Evolutionary conservation across 768 basidiomycete species (phyloP).

Genomic region (Suillus discolor): DNA sequence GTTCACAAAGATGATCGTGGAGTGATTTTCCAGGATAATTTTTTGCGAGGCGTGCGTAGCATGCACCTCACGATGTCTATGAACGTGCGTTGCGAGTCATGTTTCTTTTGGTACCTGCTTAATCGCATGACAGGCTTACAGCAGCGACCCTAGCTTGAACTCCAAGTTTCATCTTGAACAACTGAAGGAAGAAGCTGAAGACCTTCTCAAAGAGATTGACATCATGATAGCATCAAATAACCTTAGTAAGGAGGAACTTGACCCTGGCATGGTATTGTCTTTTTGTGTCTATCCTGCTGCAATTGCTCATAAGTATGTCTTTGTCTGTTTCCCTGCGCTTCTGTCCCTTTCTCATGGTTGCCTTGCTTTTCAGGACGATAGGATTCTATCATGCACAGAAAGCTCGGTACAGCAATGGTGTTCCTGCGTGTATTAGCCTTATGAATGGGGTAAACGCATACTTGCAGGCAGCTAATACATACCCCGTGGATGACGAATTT

Average conservation of each 20-base stretch:
- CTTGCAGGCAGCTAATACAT: conserved; percentile 13
- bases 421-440: background rate
- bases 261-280: conserved; percentile 16
- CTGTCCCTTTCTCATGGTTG: background rate
- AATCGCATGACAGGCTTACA: conserved; percentile 4
- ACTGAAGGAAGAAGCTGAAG: conserved; percentile 23
- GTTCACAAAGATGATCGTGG: conserved; percentile 19
- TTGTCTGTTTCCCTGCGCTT: background rate
- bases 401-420: background rate
- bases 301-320: conserved; percentile 17
- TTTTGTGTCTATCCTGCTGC: conserved; percentile 20
- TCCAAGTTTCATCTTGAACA: conserved; percentile 13
- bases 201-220: conserved; percentile 15
- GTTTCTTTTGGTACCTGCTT: background rate
- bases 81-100: background rate
- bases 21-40: conserved; percentile 21
- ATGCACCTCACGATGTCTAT: conserved; percentile 7
- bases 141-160: conserved; percentile 1
- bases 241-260: background rate
- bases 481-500: conserved; percentile 21
- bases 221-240: background rate
- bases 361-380: conserved; percentile 2
- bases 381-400: conserved; percentile 10
- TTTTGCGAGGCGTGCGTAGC: conserved; percentile 13
- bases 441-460: conserved; percentile 12